Conservation (phyloP, 345 rosid species). For the Anastatica hierochuntica region DNA sequence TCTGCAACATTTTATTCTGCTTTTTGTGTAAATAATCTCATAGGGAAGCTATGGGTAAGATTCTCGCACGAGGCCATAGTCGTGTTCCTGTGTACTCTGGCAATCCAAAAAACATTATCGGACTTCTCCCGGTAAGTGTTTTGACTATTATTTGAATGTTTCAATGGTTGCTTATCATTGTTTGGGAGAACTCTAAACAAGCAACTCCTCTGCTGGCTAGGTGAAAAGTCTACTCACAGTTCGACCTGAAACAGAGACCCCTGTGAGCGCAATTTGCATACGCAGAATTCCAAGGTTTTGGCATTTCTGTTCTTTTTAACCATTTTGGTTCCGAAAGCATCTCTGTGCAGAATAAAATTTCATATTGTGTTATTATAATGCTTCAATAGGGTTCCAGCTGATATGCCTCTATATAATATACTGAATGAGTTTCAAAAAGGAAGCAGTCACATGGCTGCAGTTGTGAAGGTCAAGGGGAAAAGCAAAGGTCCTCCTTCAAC, state of each 20-base stretch:
- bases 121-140: slow-evolving; percentile 72
- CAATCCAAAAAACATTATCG: slow-evolving; percentile 75
- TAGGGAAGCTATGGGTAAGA: slow-evolving; percentile 91
- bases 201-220: slow-evolving; percentile 29
- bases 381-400: slow-evolving; percentile 74
- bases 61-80: slow-evolving; percentile 95
- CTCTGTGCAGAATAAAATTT: not conserved
- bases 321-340: no score
- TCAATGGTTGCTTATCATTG: not conserved
- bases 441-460: slow-evolving; percentile 99
- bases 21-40: no score
- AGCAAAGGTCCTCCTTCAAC: slow-evolving; percentile 32
- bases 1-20: not conserved
- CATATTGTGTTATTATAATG: not conserved
- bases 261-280: slow-evolving; percentile 79
- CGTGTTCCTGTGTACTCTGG: slow-evolving; percentile 88
- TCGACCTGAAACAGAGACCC: slow-evolving; percentile 93
- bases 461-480: slow-evolving; percentile 68
- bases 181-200: not conserved
- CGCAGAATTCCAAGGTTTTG: slow-evolving; percentile 82
- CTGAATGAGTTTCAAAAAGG: slow-evolving; percentile 98
- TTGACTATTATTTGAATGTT: no score
- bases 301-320: not conserved
- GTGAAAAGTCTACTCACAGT: slow-evolving; percentile 95
- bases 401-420: slow-evolving; percentile 95